phyloP scores from a whole-genome alignment of 1,284 basidiomycete genomes.

The Pascua sp. region DNA sequence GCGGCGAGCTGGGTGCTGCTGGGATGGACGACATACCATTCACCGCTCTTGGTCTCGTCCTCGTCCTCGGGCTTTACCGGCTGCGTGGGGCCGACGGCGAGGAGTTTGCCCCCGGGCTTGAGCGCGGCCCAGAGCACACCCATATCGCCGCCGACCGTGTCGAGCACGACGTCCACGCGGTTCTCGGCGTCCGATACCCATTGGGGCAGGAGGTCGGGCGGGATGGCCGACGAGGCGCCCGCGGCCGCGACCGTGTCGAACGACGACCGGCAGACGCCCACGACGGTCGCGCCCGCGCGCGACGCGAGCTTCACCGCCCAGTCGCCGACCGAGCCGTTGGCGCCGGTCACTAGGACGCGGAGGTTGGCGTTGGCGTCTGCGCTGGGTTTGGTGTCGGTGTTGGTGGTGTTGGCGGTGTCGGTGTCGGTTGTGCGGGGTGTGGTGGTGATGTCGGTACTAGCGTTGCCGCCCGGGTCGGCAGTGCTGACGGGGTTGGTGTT shows the following conservation, averaged over 20 bases:
- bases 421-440: no score
- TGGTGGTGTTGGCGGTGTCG: no score
- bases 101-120: conserved; percentile 6
- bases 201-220: background rate
- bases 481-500: no score
- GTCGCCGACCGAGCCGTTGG: conserved; percentile 1
- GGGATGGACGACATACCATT: conserved; percentile 19
- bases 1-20: conserved; percentile 7
- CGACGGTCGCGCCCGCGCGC: conserved; percentile 1
- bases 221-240: conserved; percentile 8
- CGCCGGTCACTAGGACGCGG: conserved; percentile 8
- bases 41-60: background rate
- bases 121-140: conserved; percentile 8
- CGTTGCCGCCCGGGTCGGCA: no score
- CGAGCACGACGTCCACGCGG: conserved; percentile 12
- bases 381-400: no score
- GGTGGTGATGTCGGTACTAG: no score
- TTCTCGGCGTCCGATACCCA: background rate
- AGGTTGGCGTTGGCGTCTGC: background rate
- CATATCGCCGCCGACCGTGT: conserved; percentile 7
- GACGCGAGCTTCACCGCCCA: conserved; percentile 6
- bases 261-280: background rate
- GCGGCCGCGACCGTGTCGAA: background rate
- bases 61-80: conserved; percentile 3
- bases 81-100: conserved; percentile 1